These are phyloP conservation scores for Hypoxylon lenormandii DNA, from an alignment of 495 filamentous ascomycete genomes.

Conservation along the genomic window DNA sequence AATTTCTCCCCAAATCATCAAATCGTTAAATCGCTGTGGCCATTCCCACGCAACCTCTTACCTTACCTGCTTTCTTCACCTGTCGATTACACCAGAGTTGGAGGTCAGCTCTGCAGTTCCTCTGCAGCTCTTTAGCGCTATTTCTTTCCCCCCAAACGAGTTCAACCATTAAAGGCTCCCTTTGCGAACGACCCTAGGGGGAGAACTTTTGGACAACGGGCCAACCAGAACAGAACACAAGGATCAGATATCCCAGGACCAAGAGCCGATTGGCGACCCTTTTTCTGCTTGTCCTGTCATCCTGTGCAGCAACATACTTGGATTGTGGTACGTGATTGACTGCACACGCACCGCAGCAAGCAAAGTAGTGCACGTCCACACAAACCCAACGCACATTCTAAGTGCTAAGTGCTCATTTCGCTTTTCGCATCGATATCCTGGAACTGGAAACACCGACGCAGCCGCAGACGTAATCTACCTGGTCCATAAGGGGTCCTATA, in stretches of 20 bases:
- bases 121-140: constrained; percentile 33
- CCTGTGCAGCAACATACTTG: constrained; percentile 33
- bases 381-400: constrained; percentile 13
- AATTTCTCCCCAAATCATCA: no score
- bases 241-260: constrained; percentile 42
- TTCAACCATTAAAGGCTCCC: constrained; percentile 32
- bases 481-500: no score
- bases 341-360: constrained; percentile 7
- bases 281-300: constrained; percentile 33
- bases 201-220: constrained; percentile 10
- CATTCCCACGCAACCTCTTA: constrained; percentile 32
- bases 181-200: constrained; percentile 21
- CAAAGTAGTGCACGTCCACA: neutral
- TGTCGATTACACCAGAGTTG: constrained; percentile 32
- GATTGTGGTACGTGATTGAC: constrained; percentile 41
- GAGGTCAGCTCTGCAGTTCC: constrained; percentile 43
- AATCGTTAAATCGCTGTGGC: no score
- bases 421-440: constrained; percentile 44
- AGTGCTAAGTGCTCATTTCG: constrained; percentile 26
- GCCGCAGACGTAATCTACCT: neutral
- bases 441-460: constrained; percentile 42
- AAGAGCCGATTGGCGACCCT: constrained; percentile 44
- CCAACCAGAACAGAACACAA: constrained; percentile 46
- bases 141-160: constrained; percentile 30
- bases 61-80: constrained; percentile 22